Evolutionary conservation across 495 filamentous ascomycete genomes (phyloP).

Genomic region (Aspergillus nanangensis): DNA sequence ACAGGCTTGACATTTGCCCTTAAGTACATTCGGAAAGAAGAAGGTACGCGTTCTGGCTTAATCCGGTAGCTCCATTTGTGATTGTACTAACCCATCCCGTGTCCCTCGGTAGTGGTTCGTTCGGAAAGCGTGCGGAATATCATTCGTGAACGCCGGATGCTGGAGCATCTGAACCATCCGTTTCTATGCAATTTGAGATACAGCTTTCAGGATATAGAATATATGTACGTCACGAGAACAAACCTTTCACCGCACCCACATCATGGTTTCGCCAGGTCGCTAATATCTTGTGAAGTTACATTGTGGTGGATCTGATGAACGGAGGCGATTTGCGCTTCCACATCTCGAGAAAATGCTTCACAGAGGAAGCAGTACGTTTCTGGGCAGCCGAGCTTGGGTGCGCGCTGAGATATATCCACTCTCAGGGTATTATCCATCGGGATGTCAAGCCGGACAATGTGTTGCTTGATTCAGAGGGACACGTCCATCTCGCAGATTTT

Average conservation of each 20-base stretch:
- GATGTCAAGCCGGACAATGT: constrained; percentile 98
- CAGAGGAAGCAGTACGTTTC: constrained; percentile 92
- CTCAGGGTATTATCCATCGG: constrained; percentile 89
- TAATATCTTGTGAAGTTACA: constrained; percentile 60
- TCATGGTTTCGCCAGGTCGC: constrained; percentile 6
- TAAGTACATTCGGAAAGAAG: constrained; percentile 99
- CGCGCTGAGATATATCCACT: constrained; percentile 86
- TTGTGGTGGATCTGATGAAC: constrained; percentile 98
- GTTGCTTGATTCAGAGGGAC: constrained; percentile 85
- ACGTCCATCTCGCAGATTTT: constrained; percentile 97
- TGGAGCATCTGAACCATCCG: constrained; percentile 94
- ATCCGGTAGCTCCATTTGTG: background rate
- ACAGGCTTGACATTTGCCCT: constrained; percentile 89
- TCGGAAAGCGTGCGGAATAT: constrained; percentile 98
- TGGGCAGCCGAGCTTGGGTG: constrained; percentile 95
- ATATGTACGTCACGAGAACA: constrained; percentile 74
- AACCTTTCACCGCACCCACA: background rate
- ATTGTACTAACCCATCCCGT: background rate
- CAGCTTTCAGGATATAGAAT: constrained; percentile 98
- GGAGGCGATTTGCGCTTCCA: constrained; percentile 96
- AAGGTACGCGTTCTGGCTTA: constrained; percentile 56
- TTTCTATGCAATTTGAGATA: constrained; percentile 98
- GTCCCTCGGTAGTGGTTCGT: constrained; percentile 70
- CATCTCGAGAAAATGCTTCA: constrained; percentile 96
- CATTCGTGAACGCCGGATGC: constrained; percentile 93